Conservation (phyloP, 768 basidiomycete genomes). For the Amanita fuliginea region DNA sequence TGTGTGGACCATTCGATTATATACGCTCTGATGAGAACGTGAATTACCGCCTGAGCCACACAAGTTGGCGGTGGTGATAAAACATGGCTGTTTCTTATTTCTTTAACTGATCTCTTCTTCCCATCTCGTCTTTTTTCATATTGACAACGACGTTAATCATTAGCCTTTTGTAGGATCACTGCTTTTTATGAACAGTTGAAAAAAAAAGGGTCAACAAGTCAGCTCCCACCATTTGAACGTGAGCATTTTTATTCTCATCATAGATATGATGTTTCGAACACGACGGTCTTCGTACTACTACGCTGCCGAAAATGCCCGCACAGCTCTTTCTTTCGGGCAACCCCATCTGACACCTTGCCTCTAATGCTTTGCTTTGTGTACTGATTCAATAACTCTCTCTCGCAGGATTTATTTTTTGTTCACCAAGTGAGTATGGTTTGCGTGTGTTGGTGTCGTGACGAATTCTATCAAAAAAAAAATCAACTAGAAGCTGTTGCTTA, state of each 20-base stretch:
- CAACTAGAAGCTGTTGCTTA: slow-evolving; percentile 91
- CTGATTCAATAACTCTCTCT: neutral
- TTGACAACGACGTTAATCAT: neutral
- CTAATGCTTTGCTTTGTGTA: neutral
- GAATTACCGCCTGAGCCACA: slow-evolving; percentile 77
- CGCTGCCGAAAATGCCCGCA: slow-evolving; percentile 87
- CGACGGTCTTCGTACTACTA: slow-evolving; percentile 84
- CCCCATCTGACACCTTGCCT: slow-evolving; percentile 46
- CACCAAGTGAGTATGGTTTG: slow-evolving; percentile 6
- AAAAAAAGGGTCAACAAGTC: neutral
- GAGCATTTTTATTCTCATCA: slow-evolving; percentile 14
- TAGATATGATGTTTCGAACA: slow-evolving; percentile 65
- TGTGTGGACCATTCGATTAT: slow-evolving; percentile 18
- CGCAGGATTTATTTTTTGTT: neutral
- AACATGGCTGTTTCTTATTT: slow-evolving; percentile 58
- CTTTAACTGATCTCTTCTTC: neutral
- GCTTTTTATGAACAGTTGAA: neutral
- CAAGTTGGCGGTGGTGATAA: slow-evolving; percentile 49
- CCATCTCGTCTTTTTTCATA: neutral
- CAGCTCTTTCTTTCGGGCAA: slow-evolving; percentile 80
- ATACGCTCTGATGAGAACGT: slow-evolving; percentile 44
- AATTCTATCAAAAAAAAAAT: slow-evolving; percentile 36
- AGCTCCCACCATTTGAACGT: slow-evolving; percentile 17
- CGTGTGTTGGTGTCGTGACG: slow-evolving; percentile 23
- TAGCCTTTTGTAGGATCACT: neutral